phyloP scores from a whole-genome alignment of 2,329 filamentous ascomycete species.

The Fusarium austroafricanum region DNA sequence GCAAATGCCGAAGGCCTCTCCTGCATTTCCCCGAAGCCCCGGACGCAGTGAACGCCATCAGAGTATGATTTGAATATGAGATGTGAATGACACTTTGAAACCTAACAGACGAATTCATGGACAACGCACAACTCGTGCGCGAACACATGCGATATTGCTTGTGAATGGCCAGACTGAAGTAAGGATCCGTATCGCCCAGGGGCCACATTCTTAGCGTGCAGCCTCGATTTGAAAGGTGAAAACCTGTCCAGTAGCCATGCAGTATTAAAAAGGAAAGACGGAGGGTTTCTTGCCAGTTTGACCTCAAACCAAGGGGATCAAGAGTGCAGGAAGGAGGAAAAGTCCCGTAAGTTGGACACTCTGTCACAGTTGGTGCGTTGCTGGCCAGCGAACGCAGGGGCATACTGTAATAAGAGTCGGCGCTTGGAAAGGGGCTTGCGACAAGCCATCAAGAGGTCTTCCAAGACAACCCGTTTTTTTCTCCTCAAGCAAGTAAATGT shows the following conservation, averaged over 20 bases:
- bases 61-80: slow-evolving; percentile 1
- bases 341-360: not conserved
- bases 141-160: slow-evolving; percentile 29
- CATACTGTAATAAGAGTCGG: not conserved
- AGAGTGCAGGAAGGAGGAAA: slow-evolving; percentile 5
- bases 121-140: slow-evolving; percentile 15
- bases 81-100: not conserved
- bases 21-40: slow-evolving; percentile 26
- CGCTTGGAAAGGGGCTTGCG: slow-evolving; percentile 27
- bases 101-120: not conserved
- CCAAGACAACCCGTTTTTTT: slow-evolving; percentile 15
- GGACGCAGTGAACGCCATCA: slow-evolving; percentile 12
- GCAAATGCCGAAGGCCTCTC: slow-evolving; percentile 20
- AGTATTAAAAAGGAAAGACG: slow-evolving; percentile 17
- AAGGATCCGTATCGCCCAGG: slow-evolving; percentile 35
- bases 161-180: slow-evolving; percentile 31
- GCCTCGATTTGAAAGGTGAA: slow-evolving; percentile 28
- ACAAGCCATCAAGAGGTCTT: slow-evolving; percentile 1
- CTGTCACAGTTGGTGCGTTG: not conserved
- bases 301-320: slow-evolving; percentile 14
- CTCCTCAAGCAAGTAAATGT: slow-evolving; percentile 8
- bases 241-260: slow-evolving; percentile 11
- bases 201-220: slow-evolving; percentile 33
- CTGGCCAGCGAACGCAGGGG: slow-evolving; percentile 11
- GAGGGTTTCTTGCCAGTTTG: slow-evolving; percentile 21